These are phyloP conservation scores for Trichosporon inkin DNA, from an alignment of 1,284 basidiomycete species.

Conservation along the genomic window DNA sequence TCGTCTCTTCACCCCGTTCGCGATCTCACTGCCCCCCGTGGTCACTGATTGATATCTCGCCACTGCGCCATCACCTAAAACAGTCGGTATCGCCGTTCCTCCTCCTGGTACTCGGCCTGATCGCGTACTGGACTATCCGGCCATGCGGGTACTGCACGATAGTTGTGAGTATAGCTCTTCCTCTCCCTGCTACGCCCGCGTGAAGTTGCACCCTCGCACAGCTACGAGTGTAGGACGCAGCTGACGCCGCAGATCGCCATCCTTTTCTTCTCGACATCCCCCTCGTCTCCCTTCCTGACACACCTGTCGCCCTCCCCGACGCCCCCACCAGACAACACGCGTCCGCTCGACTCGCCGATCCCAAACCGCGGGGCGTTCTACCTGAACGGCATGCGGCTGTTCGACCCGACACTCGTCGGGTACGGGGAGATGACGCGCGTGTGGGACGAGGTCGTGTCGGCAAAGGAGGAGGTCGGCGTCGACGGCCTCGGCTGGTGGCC, in stretches of 20 bases:
- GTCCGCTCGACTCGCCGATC: constrained; percentile 20
- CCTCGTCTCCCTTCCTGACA: constrained; percentile 41
- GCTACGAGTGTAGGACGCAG: no score
- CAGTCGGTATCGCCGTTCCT: constrained; percentile 37
- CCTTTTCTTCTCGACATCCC: constrained; percentile 39
- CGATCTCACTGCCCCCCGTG: background rate
- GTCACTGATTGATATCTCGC: background rate
- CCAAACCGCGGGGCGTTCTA: constrained; percentile 33
- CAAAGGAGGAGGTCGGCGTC: background rate
- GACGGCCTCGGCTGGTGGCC: constrained; percentile 11
- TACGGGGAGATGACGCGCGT: constrained; percentile 26
- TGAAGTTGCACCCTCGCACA: no score
- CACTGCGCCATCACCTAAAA: background rate
- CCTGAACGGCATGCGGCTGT: constrained; percentile 31
- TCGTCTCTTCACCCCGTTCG: background rate
- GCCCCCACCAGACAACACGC: background rate
- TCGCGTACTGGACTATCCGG: constrained; percentile 29
- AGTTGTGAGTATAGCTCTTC: constrained; percentile 26
- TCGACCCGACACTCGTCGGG: constrained; percentile 36
- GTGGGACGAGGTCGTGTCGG: constrained; percentile 15
- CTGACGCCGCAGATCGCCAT: constrained; percentile 29
- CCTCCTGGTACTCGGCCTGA: constrained; percentile 25
- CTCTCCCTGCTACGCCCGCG: background rate
- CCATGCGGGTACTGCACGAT: constrained; percentile 41
- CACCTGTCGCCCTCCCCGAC: constrained; percentile 12